phyloP scores from a whole-genome alignment of 2,329 filamentous ascomycete genomes.

The Diplocarpon rosae region DNA sequence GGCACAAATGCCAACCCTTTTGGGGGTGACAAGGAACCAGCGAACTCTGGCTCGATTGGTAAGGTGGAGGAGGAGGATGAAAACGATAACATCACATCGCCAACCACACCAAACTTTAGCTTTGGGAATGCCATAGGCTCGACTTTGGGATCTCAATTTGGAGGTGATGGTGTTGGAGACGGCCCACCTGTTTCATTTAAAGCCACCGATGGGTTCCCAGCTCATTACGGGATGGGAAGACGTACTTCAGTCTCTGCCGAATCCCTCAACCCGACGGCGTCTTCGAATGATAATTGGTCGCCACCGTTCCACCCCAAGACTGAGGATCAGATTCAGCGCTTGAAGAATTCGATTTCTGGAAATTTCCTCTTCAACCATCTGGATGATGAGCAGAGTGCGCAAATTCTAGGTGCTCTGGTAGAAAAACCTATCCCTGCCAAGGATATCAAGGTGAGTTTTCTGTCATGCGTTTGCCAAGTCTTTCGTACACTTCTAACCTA shows the following conservation, averaged over 20 bases:
- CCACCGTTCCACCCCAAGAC: slow-evolving; percentile 80
- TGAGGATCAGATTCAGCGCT: slow-evolving; percentile 64
- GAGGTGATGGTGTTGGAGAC: slow-evolving; percentile 36
- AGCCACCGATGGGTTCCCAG: slow-evolving; percentile 58
- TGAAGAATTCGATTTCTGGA: slow-evolving; percentile 70
- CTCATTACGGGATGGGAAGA: slow-evolving; percentile 86
- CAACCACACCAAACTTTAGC: slow-evolving; percentile 53
- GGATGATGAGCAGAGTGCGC: slow-evolving; percentile 81
- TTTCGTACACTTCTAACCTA: neutral
- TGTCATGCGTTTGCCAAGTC: neutral
- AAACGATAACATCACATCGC: slow-evolving; percentile 67
- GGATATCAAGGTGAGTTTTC: slow-evolving; percentile 50
- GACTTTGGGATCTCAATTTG: slow-evolving; percentile 26
- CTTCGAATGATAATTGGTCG: slow-evolving; percentile 78
- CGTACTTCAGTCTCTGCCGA: slow-evolving; percentile 95
- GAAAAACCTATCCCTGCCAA: slow-evolving; percentile 94
- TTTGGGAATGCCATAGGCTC: slow-evolving; percentile 29
- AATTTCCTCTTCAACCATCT: slow-evolving; percentile 94
- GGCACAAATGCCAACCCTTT: slow-evolving; percentile 64
- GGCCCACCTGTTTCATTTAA: slow-evolving; percentile 36
- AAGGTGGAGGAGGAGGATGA: slow-evolving; percentile 42
- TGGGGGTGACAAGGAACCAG: slow-evolving; percentile 35
- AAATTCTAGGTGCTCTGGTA: slow-evolving; percentile 80
- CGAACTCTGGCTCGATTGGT: slow-evolving; percentile 47
- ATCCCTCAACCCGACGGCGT: slow-evolving; percentile 79